A percentile compares a stretch with the other conserved stretches of the same genome.
These are phyloP conservation scores for Arabidopsis thaliana DNA, from an alignment of 345 rosid genomes.

Conservation along the genomic window DNA sequence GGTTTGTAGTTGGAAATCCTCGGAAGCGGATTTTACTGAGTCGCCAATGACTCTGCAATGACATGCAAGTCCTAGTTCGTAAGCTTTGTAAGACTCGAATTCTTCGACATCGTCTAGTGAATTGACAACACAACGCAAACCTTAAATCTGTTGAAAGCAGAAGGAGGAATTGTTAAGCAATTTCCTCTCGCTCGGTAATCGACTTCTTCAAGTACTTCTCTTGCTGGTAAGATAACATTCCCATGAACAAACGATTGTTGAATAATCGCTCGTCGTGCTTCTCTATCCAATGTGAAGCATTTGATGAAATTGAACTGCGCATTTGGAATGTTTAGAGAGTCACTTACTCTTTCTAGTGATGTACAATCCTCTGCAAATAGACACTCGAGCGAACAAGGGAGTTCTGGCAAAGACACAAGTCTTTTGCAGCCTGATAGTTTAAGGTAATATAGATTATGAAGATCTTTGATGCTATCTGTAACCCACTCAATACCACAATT, in stretches of 20 bases:
- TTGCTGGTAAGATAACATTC: not conserved
- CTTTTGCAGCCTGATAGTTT: not conserved
- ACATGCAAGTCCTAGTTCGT: too few relatives aligned
- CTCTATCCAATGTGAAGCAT: not conserved
- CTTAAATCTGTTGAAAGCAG: not conserved
- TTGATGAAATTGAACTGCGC: not conserved
- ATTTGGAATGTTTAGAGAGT: not conserved
- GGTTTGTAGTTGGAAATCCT: too few relatives aligned
- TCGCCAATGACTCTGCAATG: too few relatives aligned
- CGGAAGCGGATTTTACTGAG: too few relatives aligned
- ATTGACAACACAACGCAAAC: not conserved
- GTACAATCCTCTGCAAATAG: not conserved
- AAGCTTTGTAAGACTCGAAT: too few relatives aligned
- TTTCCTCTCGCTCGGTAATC: not conserved
- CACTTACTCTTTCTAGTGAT: not conserved
- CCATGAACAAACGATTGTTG: not conserved
- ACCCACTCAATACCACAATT: not conserved
- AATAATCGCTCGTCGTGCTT: not conserved
- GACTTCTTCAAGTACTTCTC: not conserved
- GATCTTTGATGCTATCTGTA: not conserved
- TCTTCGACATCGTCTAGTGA: too few relatives aligned
- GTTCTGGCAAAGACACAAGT: not conserved
- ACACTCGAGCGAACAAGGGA: not conserved
- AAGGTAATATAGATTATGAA: not conserved
- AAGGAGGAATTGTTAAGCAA: not conserved